phyloP scores from a whole-genome alignment of 805 yeast species.

The Kodamaea fukazawae region DNA sequence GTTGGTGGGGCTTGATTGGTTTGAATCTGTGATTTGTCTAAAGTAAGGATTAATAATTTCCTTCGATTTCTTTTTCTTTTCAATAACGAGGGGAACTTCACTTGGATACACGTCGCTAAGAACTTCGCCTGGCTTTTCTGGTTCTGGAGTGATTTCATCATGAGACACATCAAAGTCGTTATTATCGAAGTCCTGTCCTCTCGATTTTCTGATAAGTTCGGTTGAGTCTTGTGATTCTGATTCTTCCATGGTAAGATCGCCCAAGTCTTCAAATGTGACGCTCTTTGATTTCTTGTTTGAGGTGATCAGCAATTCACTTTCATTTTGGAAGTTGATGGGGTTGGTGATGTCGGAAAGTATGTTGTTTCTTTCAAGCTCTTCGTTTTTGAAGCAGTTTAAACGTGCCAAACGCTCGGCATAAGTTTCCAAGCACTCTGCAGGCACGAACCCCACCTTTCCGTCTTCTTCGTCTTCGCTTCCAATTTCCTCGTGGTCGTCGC shows the following conservation, averaged over 20 bases:
- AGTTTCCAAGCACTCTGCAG: conserved; percentile 93
- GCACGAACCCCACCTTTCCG: conserved; percentile 87
- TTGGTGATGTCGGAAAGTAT: conserved; percentile 6
- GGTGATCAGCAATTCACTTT: conserved; percentile 1
- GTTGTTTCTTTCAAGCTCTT: conserved; percentile 48
- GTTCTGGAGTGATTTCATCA: conserved; percentile 23
- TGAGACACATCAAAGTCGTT: conserved; percentile 19
- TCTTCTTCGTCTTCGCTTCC: conserved; percentile 42
- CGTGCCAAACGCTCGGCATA: conserved; percentile 89
- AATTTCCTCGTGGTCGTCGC: conserved; percentile 13
- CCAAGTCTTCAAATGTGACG: conserved; percentile 40
- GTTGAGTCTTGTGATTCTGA: conserved; percentile 10
- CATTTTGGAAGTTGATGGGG: conserved; percentile 10
- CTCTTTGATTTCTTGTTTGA: conserved; percentile 22
- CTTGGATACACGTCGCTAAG: conserved; percentile 39
- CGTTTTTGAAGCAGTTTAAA: conserved; percentile 88
- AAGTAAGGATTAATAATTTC: conserved; percentile 4
- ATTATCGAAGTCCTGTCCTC: conserved; percentile 15
- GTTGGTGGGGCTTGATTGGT: too few relatives aligned
- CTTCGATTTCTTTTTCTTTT: conserved; percentile 20
- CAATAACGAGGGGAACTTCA: conserved; percentile 34
- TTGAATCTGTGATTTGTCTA: too few relatives aligned
- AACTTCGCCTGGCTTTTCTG: conserved; percentile 40
- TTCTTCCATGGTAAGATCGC: conserved; percentile 24
- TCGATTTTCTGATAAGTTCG: conserved; percentile 15